A percentile compares a stretch with the other conserved stretches of the same genome.
Evolutionary conservation across 768 basidiomycete species (phyloP).

Genomic region (Gymnopilus dilepis): DNA sequence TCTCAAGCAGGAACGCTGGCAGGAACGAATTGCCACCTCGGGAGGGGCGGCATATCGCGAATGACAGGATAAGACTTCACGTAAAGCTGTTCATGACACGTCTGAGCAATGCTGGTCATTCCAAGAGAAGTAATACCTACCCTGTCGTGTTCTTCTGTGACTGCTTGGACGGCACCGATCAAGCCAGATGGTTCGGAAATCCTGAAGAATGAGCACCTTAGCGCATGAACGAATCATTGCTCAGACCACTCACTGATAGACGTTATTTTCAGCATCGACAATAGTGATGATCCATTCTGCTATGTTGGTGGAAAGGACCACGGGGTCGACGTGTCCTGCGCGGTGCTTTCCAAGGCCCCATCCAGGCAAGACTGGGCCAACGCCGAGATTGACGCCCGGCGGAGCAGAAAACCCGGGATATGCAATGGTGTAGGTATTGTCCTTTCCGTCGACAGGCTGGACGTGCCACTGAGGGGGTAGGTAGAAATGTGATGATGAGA

Average conservation of each 20-base stretch:
- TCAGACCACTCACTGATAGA: neutral
- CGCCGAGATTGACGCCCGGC: neutral
- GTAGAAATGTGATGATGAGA: neutral
- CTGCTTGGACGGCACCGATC: neutral
- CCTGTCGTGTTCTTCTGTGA: neutral
- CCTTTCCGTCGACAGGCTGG: neutral
- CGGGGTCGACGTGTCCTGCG: neutral
- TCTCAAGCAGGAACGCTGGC: too few relatives aligned
- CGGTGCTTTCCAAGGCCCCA: neutral
- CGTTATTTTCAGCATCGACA: neutral
- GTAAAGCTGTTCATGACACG: neutral
- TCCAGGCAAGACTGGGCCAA: neutral
- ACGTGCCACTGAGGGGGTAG: neutral
- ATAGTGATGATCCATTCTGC: neutral
- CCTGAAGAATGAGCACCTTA: neutral
- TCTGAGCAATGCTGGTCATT: too few relatives aligned
- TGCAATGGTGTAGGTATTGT: neutral
- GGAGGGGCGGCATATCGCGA: neutral
- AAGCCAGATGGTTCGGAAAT: neutral
- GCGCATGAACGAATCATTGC: neutral
- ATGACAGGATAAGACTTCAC: neutral
- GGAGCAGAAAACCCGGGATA: neutral
- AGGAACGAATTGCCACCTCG: neutral
- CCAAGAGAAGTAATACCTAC: neutral
- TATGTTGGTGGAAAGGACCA: neutral